These are phyloP conservation scores for sorghum (Sorghum bicolor) DNA, from an alignment of 176 grass and related monocot species.

Conservation along the genomic window Sorghum_bicolor_NCBIv3 NC_012875.2:58115001-58115500, in stretches of 20 bases:
- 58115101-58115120: not conserved
- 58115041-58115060: constrained; percentile 28
- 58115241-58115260: not conserved
- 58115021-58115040: constrained; percentile 12
- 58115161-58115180: not conserved
- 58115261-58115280: not conserved
- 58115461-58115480: not conserved
- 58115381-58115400: not conserved
- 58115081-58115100: constrained; percentile 14
- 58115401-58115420: not conserved
- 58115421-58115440: not conserved
- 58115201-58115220: not conserved
- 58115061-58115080: constrained; percentile 29
- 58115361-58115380: not conserved
- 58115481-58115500: constrained; percentile 33
- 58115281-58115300: no score
- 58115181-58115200: not conserved
- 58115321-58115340: no score
- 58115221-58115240: not conserved
- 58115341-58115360: not conserved
- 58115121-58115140: not conserved
- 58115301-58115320: no score
- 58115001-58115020: not conserved
- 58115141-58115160: not conserved
- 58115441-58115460: not conserved